Base-by-base conservation (phyloP, 352 stramenopile species). In the Phytopythium litorale region DNA sequence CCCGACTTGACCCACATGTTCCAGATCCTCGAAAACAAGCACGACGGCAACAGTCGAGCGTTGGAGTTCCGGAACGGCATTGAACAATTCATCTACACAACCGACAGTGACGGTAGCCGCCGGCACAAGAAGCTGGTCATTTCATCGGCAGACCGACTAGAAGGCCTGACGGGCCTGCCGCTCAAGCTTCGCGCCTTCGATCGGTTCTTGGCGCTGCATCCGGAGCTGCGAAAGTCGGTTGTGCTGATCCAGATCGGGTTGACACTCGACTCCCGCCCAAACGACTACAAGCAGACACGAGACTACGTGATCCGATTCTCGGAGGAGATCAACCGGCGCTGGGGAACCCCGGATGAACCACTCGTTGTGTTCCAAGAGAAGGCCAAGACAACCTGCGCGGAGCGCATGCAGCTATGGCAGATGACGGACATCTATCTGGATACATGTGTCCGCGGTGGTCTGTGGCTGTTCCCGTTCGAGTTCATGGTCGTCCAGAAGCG, bases 101-200 rank as follows among this genome's bases (percentile, higher is more conserved):
- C 62, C 11, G 57, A 58, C 18, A 71, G 72, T 30, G 48, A 75
- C 30, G 28, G 23, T 28, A 19, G 18, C 8, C 25, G 25, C 7
- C 25, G 28, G 23, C 72, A 68, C 19, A 86, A 78, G 62, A 86
- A 79, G 64, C 69, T 89, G 46, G 78, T 92, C 46, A 81, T 98
- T 38, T 82, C 92, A 21, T 96, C 92, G 2, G 96, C 99, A 37
- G 94, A 99, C 76, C 77, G 93, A 28, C 69, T 99, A 21, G 97
- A 99, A 75, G 91, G 96, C 1, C 75, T 99, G 19, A 98, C 97
- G 43, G 97, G 94, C 0, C 89, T 99, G 28, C 95, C 96, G 19
- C 75, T 99, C 12, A 99, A 99, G 72, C 76, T 99, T 25, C 81
- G 98, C 15, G 97, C 94, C 3, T 95, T 99, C 59, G 93, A 99